Evolutionary conservation across 1,284 basidiomycete genomes (phyloP).

Genomic region (Cutaneotrichosporon arboriforme): DNA sequence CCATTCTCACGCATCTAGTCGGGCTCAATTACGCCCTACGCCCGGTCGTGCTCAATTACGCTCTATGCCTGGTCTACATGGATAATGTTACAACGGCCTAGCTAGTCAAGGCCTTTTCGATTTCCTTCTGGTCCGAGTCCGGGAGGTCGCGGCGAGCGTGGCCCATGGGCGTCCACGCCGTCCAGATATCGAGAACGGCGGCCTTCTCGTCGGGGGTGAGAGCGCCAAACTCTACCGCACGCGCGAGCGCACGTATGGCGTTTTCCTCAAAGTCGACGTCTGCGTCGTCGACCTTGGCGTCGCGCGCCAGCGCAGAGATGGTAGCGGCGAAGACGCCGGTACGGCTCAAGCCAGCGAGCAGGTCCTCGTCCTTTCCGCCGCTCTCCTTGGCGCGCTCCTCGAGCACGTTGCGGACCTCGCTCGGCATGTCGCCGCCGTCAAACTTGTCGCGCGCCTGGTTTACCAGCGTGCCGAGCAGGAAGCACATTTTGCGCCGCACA

Average conservation of each 20-base stretch:
- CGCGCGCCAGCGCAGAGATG: conserved; percentile 51
- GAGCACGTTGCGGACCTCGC: conserved; percentile 34
- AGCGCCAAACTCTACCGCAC: conserved; percentile 37
- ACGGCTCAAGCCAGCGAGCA: conserved; percentile 26
- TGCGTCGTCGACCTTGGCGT: conserved; percentile 59
- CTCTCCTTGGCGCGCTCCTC: conserved; percentile 21
- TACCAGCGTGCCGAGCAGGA: conserved; percentile 74
- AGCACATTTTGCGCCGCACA: conserved; percentile 76
- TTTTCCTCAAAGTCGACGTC: conserved; percentile 82
- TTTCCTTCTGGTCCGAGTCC: conserved; percentile 27
- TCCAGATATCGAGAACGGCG: conserved; percentile 30
- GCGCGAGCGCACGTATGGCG: conserved; percentile 56
- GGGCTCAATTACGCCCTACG: no score
- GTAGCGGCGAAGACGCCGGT: conserved; percentile 19
- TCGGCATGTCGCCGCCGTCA: conserved; percentile 39
- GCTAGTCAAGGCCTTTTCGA: not conserved
- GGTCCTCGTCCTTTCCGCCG: conserved; percentile 24
- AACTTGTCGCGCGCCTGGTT: conserved; percentile 57
- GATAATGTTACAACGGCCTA: not conserved
- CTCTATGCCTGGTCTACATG: no score
- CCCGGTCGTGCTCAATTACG: no score
- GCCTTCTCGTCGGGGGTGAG: conserved; percentile 39
- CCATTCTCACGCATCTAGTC: no score
- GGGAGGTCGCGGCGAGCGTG: conserved; percentile 34
- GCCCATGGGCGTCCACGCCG: conserved; percentile 29